Conservation (phyloP, 2,329 filamentous ascomycete species). For the Monosporascus ibericus region DNA sequence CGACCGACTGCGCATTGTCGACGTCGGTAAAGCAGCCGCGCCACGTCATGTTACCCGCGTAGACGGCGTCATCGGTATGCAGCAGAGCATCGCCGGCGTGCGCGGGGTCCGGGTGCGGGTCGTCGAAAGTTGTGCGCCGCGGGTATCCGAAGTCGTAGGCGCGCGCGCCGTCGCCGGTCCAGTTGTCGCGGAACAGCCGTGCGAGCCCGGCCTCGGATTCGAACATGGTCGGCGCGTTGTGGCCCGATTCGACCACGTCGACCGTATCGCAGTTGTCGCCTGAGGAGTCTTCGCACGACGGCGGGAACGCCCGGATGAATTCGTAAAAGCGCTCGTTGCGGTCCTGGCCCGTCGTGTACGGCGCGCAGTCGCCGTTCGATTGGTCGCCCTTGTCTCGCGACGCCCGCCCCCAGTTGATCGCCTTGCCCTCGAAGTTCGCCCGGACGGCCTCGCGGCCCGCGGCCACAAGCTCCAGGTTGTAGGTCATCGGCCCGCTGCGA, state of each 20-base stretch:
- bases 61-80: neutral
- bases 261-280: slow-evolving; percentile 4
- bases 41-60: slow-evolving; percentile 2
- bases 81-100: neutral
- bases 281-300: neutral
- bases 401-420: slow-evolving; percentile 4
- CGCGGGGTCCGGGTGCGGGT: slow-evolving; percentile 7
- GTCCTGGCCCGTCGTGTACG: slow-evolving; percentile 4
- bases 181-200: slow-evolving; percentile 11
- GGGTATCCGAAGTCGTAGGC: slow-evolving; percentile 6
- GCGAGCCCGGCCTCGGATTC: slow-evolving; percentile 1
- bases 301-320: slow-evolving; percentile 5
- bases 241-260: slow-evolving; percentile 5
- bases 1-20: slow-evolving; percentile 3
- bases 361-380: neutral
- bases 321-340: slow-evolving; percentile 9
- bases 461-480: slow-evolving; percentile 4
- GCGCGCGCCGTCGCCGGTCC: slow-evolving; percentile 1
- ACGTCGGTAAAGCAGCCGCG: slow-evolving; percentile 3
- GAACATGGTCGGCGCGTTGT: slow-evolving; percentile 9
- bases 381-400: slow-evolving; percentile 6
- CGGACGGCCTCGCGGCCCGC: slow-evolving; percentile 2
- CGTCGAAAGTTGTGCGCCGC: slow-evolving; percentile 3
- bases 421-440: slow-evolving; percentile 3
- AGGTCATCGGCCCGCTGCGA: slow-evolving; percentile 1